Conservation (phyloP, 768 basidiomycete genomes). For the Sarcodon aspratus region DNA sequence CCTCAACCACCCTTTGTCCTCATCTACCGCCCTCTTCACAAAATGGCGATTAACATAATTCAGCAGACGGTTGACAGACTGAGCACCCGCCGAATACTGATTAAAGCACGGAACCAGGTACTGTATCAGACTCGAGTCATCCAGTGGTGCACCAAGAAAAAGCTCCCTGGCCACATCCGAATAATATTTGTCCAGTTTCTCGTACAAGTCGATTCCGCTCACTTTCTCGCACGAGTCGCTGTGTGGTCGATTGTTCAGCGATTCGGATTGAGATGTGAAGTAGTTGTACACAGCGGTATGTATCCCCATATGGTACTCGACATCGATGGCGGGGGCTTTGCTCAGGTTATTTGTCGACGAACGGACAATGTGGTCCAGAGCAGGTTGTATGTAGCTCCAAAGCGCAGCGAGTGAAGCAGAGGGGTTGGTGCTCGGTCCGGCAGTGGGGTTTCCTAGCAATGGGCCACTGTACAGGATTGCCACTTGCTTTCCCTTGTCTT, state of each 20-base stretch:
- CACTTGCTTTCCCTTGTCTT: conserved; percentile 19
- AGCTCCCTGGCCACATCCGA: conserved; percentile 49
- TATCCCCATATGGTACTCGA: conserved; percentile 63
- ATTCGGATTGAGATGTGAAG: conserved; percentile 36
- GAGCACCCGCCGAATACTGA: conserved; percentile 57
- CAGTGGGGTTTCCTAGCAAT: conserved; percentile 29
- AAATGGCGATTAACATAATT: conserved; percentile 66
- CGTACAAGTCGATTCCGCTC: conserved; percentile 62
- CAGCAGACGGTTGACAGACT: conserved; percentile 59
- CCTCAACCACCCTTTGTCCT: conserved; percentile 70
- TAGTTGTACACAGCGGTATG: conserved; percentile 81
- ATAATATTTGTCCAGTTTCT: conserved; percentile 63
- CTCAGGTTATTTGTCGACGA: conserved; percentile 45
- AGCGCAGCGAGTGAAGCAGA: conserved; percentile 59
- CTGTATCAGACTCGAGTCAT: conserved; percentile 54
- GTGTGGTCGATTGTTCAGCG: conserved; percentile 12
- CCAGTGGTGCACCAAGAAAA: conserved; percentile 49
- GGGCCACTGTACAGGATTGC: conserved; percentile 32
- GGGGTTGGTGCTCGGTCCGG: conserved; percentile 46
- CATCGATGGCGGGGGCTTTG: conserved; percentile 63
- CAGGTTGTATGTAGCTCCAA: conserved; percentile 68
- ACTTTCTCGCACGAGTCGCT: conserved; percentile 12
- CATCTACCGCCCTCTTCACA: conserved; percentile 67
- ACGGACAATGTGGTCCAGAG: conserved; percentile 67
- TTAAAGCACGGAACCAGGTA: conserved; percentile 65